A percentile compares a stretch with the other conserved stretches of the same genome.
phyloP scores from a whole-genome alignment of 345 rosid species.

The Turritis glabra region DNA sequence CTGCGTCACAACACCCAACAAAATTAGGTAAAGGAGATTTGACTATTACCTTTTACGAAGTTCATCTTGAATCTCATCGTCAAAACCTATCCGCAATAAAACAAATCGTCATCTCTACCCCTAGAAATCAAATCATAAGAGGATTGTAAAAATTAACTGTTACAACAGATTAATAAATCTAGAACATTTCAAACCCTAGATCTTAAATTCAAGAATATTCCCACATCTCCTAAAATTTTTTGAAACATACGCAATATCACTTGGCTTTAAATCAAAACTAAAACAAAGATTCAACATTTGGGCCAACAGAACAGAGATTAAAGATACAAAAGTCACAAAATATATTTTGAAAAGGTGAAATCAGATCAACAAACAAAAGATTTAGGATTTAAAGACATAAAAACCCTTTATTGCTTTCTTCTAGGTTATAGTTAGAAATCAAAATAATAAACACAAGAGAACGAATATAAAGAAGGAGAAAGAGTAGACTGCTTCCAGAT shows the following conservation, averaged over 20 bases:
- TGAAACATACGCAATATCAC: too few species aligned
- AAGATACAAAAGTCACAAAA: neutral
- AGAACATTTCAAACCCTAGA: slow-evolving; percentile 6
- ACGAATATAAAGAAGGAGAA: neutral
- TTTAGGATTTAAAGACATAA: neutral
- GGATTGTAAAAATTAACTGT: neutral
- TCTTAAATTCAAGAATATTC: slow-evolving; percentile 2
- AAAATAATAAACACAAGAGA: neutral
- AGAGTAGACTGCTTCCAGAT: neutral
- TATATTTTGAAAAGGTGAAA: neutral
- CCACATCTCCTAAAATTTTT: neutral
- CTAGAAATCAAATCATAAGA: neutral
- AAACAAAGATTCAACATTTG: neutral
- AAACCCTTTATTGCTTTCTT: neutral
- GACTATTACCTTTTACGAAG: neutral
- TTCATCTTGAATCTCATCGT: neutral
- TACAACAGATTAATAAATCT: neutral
- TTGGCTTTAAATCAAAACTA: neutral
- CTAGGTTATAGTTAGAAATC: neutral
- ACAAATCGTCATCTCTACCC: too few species aligned
- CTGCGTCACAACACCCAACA: neutral
- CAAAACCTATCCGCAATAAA: neutral
- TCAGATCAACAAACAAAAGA: slow-evolving; percentile 1
- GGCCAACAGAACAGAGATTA: neutral
- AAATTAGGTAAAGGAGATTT: neutral